Conservation (phyloP, 2,329 filamentous ascomycete genomes). For the Phialemonium atrogriseum region DNA sequence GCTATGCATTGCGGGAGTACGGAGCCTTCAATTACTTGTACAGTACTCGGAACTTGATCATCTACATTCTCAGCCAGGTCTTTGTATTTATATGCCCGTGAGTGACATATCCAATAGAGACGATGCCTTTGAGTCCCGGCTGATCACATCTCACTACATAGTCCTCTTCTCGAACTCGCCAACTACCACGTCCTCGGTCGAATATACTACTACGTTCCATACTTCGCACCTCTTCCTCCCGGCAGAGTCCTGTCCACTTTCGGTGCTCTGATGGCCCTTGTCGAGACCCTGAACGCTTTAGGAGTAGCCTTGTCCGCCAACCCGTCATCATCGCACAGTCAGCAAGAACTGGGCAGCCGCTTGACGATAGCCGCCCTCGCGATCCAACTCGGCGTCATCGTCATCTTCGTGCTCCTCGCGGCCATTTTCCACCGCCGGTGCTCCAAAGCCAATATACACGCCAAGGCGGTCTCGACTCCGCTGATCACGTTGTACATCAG, state of each 20-base stretch:
- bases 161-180: conserved; percentile 52
- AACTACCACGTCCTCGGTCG: conserved; percentile 58
- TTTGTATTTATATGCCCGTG: conserved; percentile 32
- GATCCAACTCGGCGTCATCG: conserved; percentile 39
- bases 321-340: conserved; percentile 16
- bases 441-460: conserved; percentile 8
- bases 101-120: conserved; percentile 12
- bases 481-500: conserved; percentile 33
- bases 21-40: conserved; percentile 32
- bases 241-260: conserved; percentile 37
- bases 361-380: conserved; percentile 32
- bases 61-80: conserved; percentile 35
- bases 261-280: conserved; percentile 31
- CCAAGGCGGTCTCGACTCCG: conserved; percentile 11
- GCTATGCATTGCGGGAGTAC: conserved; percentile 35
- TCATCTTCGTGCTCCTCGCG: conserved; percentile 33
- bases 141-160: conserved; percentile 14
- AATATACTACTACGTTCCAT: conserved; percentile 53
- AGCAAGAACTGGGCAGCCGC: conserved; percentile 24
- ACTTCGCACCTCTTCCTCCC: conserved; percentile 45
- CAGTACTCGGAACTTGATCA: conserved; percentile 24
- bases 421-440: conserved; percentile 34
- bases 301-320: conserved; percentile 33
- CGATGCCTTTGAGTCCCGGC: background rate
- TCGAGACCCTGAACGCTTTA: conserved; percentile 38